These are phyloP conservation scores for Kwoniella botswanensis DNA, from an alignment of 768 basidiomycete species.

Conservation along the genomic window DNA sequence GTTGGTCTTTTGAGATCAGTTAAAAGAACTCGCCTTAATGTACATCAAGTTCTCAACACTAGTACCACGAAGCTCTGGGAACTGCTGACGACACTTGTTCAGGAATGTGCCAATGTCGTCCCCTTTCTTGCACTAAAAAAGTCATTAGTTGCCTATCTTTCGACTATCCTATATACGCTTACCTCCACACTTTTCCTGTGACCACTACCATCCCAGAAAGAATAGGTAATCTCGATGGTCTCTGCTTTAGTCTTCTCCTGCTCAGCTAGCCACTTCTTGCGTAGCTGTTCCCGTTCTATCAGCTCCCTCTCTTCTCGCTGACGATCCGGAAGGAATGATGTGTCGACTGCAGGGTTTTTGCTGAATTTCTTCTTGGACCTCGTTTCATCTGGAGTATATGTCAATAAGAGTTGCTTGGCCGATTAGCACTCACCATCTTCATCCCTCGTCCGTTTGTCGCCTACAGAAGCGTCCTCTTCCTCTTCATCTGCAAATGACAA, in stretches of 20 bases:
- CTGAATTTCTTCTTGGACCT: conserved; percentile 77
- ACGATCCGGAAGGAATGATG: conserved; percentile 97
- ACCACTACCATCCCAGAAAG: conserved; percentile 98
- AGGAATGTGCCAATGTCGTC: conserved; percentile 84
- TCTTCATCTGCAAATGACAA: conserved; percentile 94
- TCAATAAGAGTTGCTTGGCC: conserved; percentile 39
- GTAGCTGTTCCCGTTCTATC: conserved; percentile 80
- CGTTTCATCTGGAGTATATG: background rate
- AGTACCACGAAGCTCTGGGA: conserved; percentile 86
- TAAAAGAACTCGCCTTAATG: conserved; percentile 71
- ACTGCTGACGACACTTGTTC: conserved; percentile 89
- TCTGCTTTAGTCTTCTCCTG: conserved; percentile 73
- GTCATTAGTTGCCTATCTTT: background rate
- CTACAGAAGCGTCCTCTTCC: conserved; percentile 58
- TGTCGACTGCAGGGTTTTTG: conserved; percentile 96
- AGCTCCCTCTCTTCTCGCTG: conserved; percentile 93
- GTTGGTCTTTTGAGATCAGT: background rate
- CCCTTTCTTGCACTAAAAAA: conserved; percentile 88
- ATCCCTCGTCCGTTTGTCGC: conserved; percentile 15
- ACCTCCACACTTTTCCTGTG: conserved; percentile 91
- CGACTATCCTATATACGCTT: conserved; percentile 22
- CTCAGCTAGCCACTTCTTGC: conserved; percentile 82
- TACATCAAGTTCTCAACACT: conserved; percentile 98
- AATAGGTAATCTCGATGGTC: conserved; percentile 89
- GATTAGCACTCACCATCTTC: conserved; percentile 20